Conservation (phyloP, 192 early-diverging fungal genomes). For the Anaeromyces robustus region DNA sequence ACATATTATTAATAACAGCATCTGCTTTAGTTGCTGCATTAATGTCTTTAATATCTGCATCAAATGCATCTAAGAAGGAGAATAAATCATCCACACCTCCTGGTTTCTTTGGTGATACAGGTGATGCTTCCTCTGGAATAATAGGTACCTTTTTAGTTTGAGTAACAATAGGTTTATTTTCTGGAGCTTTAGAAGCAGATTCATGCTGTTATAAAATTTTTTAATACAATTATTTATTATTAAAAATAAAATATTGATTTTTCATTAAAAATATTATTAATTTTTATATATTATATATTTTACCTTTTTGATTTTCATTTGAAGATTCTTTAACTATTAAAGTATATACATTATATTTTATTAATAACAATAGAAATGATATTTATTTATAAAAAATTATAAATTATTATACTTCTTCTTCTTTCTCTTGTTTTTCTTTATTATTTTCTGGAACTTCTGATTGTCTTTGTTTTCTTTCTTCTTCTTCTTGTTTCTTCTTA, state of each 20-base stretch:
- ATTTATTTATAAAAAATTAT: conserved; percentile 9
- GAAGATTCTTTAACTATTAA: neutral
- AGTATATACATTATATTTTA: neutral
- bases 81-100: conserved; percentile 17
- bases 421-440: conserved; percentile 2
- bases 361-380: neutral
- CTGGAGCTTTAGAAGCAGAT: conserved; percentile 2
- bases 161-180: neutral
- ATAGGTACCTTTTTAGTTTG: conserved; percentile 5
- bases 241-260: neutral
- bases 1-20: neutral
- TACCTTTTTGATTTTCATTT: conserved; percentile 3
- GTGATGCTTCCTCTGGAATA: conserved; percentile 8
- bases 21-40: neutral
- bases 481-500: conserved; percentile 2
- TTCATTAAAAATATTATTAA: no score
- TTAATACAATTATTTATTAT: conserved; percentile 1
- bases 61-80: conserved; percentile 27
- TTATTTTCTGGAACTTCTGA: neutral
- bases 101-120: conserved; percentile 3
- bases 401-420: neutral
- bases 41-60: conserved; percentile 1
- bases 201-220: neutral
- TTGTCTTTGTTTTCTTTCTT: conserved; percentile 3
- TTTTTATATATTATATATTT: neutral